Conservation (phyloP, 2,329 filamentous ascomycete genomes). For the Furcasterigmium sp. region DNA sequence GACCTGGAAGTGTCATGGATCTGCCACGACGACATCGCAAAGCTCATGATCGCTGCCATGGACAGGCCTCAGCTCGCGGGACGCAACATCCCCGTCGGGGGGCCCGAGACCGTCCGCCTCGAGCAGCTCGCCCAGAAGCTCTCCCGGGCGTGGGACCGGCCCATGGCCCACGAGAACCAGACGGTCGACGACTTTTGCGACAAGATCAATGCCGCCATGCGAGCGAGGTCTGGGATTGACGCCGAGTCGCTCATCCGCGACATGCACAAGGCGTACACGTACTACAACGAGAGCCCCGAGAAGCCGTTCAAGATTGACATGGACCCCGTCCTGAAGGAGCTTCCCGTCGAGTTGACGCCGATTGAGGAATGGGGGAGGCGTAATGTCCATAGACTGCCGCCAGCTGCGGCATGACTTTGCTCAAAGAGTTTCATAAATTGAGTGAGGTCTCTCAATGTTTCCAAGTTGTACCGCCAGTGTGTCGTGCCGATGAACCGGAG, state of each 20-base stretch:
- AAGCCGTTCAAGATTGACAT: conserved; percentile 31
- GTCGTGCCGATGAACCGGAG: too few relatives aligned
- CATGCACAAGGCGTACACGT: conserved; percentile 34
- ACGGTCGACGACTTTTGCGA: conserved; percentile 23
- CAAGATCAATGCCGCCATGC: conserved; percentile 24
- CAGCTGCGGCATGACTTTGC: too few relatives aligned
- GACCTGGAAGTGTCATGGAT: conserved; percentile 30
- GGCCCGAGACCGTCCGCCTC: conserved; percentile 26
- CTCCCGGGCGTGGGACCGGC: conserved; percentile 22
- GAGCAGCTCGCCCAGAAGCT: conserved; percentile 25
- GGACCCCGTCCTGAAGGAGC: conserved; percentile 22
- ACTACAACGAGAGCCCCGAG: conserved; percentile 30
- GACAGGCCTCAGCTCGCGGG: conserved; percentile 24
- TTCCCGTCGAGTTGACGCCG: conserved; percentile 22
- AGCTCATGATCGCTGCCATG: conserved; percentile 29
- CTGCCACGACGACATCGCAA: conserved; percentile 30
- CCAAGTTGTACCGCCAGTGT: too few relatives aligned
- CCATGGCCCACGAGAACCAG: conserved; percentile 25
- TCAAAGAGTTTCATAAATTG: too few relatives aligned
- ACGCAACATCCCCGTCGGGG: conserved; percentile 26
- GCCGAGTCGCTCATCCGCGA: conserved; percentile 25
- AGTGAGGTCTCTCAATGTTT: too few relatives aligned
- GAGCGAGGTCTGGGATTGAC: conserved; percentile 25
- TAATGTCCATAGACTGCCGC: conserved; percentile 7
- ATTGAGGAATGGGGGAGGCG: conserved; percentile 29